Conservation (phyloP, 306 rosid species). For the Quercus bicolor region DNA sequence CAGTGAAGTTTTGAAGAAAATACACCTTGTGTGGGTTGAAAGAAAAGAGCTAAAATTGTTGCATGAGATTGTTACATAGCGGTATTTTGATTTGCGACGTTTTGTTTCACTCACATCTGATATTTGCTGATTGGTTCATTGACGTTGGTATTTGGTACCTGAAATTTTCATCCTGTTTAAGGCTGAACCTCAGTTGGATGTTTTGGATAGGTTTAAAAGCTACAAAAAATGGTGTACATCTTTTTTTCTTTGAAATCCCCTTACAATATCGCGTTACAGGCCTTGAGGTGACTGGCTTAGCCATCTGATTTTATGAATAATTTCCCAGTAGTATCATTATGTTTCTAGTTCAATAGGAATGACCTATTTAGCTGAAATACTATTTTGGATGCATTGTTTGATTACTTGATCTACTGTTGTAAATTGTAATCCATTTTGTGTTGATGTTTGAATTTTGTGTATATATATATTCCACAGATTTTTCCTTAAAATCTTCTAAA, state of each 20-base stretch:
- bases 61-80: background rate
- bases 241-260: too few species aligned
- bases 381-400: background rate
- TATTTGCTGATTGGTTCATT: background rate
- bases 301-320: too few species aligned
- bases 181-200: background rate
- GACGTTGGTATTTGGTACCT: background rate
- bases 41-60: background rate
- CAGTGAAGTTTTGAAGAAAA: slow-evolving; percentile 1
- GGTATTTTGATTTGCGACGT: background rate
- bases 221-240: too few species aligned
- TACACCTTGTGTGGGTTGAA: background rate
- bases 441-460: too few species aligned
- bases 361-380: background rate
- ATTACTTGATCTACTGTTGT: background rate
- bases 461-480: too few species aligned
- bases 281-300: too few species aligned
- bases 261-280: too few species aligned
- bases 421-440: background rate
- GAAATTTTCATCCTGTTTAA: background rate
- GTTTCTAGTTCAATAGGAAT: background rate
- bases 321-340: background rate
- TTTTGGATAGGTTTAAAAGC: background rate
- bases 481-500: too few species aligned
- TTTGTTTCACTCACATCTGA: background rate